Evolutionary conservation across 108 stramenopile genomes (phyloP).

Genomic region (Licmophora abbreviata): DNA sequence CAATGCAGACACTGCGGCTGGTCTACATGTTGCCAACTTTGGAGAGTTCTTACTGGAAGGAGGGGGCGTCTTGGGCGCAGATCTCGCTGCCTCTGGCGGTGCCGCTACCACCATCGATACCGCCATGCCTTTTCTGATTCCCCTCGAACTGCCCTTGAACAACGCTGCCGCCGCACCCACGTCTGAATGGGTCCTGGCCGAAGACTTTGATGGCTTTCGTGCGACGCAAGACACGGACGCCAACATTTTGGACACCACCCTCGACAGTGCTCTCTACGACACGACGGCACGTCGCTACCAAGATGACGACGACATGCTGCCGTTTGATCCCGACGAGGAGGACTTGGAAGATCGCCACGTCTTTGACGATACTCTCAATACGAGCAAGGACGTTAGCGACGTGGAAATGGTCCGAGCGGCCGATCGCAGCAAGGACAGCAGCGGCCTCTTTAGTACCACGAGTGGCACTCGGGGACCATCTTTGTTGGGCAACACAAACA

Average conservation of each 20-base stretch:
- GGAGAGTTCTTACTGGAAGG: constrained; percentile 50
- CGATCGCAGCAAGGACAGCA: too few relatives aligned
- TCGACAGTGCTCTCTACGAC: not conserved
- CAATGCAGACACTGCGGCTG: constrained; percentile 21
- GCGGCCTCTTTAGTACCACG: too few relatives aligned
- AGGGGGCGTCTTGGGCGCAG: not conserved
- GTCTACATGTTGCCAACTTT: constrained; percentile 68
- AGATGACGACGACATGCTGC: constrained; percentile 29
- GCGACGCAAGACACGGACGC: not conserved
- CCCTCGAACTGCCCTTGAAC: constrained; percentile 3
- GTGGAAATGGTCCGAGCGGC: constrained; percentile 78
- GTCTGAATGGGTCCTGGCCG: constrained; percentile 65
- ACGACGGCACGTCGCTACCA: constrained; percentile 6
- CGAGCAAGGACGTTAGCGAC: constrained; percentile 27
- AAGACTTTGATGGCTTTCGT: constrained; percentile 32
- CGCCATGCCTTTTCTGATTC: constrained; percentile 7
- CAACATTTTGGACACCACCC: constrained; percentile 3
- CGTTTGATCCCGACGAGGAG: constrained; percentile 73
- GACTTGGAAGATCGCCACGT: constrained; percentile 20
- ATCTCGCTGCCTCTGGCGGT: constrained; percentile 26
- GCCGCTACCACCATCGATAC: too few relatives aligned
- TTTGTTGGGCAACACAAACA: too few relatives aligned
- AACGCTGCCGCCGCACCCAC: constrained; percentile 29
- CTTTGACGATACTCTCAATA: constrained; percentile 2
- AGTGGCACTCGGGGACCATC: too few relatives aligned